Conservation (phyloP, 2,329 filamentous ascomycete genomes). For the Sordariomycetes sp. region DNA sequence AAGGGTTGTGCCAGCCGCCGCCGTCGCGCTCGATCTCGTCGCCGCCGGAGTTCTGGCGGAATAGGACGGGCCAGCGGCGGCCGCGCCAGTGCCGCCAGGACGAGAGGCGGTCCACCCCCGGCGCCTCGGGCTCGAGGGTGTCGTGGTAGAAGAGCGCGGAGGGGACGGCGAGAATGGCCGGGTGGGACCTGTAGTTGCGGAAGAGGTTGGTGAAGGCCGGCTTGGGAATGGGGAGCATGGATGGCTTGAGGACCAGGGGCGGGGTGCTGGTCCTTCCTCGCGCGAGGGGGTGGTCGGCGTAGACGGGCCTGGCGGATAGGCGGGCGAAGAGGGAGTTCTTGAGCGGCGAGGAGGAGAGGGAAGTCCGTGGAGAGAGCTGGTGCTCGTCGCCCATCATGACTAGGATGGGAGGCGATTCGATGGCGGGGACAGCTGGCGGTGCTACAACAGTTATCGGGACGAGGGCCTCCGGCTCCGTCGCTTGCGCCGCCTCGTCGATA, state of each 20-base stretch:
- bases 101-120: slow-evolving; percentile 58
- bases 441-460: background rate
- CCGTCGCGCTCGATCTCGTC: slow-evolving; percentile 60
- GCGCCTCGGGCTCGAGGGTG: slow-evolving; percentile 74
- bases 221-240: slow-evolving; percentile 81
- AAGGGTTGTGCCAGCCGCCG: slow-evolving; percentile 3
- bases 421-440: background rate
- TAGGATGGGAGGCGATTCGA: background rate
- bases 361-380: slow-evolving; percentile 64
- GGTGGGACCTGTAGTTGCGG: slow-evolving; percentile 63
- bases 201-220: slow-evolving; percentile 2
- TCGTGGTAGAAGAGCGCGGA: slow-evolving; percentile 99
- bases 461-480: slow-evolving; percentile 3
- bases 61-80: slow-evolving; percentile 59
- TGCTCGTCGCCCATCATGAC: slow-evolving; percentile 86
- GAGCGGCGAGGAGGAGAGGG: slow-evolving; percentile 92
- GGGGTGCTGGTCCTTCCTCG: slow-evolving; percentile 69
- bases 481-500: slow-evolving; percentile 4
- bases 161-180: slow-evolving; percentile 90
- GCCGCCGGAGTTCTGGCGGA: slow-evolving; percentile 96
- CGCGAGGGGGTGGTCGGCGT: background rate
- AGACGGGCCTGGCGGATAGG: background rate
- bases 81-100: background rate
- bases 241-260: slow-evolving; percentile 79
- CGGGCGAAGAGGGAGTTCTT: slow-evolving; percentile 88